phyloP scores from a whole-genome alignment of 768 basidiomycete species.

The Clitopilus hobsonii region DNA sequence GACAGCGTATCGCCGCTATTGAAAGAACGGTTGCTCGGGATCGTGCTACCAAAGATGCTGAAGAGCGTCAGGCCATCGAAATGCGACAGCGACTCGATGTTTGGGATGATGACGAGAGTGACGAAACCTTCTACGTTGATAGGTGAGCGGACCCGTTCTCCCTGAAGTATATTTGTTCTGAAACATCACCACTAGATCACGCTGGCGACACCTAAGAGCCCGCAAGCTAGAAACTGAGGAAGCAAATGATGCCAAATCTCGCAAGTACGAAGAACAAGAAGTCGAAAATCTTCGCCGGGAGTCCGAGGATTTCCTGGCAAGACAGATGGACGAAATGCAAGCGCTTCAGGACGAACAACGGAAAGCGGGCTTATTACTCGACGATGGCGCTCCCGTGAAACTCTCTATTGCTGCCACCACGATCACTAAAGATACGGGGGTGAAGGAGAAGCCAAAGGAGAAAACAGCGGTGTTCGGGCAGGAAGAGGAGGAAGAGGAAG shows the following conservation, averaged over 20 bases:
- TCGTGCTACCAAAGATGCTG: constrained; percentile 64
- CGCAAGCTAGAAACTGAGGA: constrained; percentile 74
- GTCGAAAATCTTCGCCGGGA: constrained; percentile 83
- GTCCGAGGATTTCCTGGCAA: constrained; percentile 89
- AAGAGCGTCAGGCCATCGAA: constrained; percentile 76
- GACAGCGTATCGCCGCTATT: constrained; percentile 70
- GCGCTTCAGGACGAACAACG: constrained; percentile 87
- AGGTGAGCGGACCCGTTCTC: constrained; percentile 44
- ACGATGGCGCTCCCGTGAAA: constrained; percentile 88
- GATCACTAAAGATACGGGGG: constrained; percentile 35
- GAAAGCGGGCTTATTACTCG: constrained; percentile 83
- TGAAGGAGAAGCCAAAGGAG: constrained; percentile 50
- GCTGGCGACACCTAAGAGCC: constrained; percentile 80
- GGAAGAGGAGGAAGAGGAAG: constrained; percentile 88
- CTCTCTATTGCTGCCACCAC: constrained; percentile 58
- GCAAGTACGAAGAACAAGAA: constrained; percentile 80
- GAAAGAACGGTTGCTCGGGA: constrained; percentile 76
- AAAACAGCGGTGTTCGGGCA: constrained; percentile 67
- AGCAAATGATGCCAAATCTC: constrained; percentile 78
- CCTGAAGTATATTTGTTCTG: background rate
- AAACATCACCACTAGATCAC: constrained; percentile 38
- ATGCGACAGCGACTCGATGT: constrained; percentile 79
- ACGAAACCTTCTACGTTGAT: constrained; percentile 90
- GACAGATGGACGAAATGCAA: constrained; percentile 96
- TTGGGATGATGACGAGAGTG: constrained; percentile 91